Evolutionary conservation across 371 early-diverging fungal species (phyloP), one percentile per base, ranked within the genome.

Genomic region (Mucor irregularis): DNA sequence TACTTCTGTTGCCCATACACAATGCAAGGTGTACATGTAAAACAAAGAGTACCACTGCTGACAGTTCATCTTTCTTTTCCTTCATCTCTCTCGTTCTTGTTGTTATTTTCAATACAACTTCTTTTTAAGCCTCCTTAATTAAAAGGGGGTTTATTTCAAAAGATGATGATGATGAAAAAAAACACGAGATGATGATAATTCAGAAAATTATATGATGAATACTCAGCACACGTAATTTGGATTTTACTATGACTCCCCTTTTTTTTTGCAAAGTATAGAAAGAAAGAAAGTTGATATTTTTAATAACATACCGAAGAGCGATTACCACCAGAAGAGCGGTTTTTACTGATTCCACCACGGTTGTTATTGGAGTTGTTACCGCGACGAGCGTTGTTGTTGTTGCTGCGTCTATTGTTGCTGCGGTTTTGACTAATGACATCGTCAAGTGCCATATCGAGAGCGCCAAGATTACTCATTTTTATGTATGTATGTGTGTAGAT

Each of bases 401-500:
- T 64, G 44, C 30, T 54, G 28, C 40, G 31, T 14, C 48, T 53
- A 37, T 47, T 62, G 55, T 45, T 53, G 42, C 34, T 54, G 35
- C 66, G 66, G 54, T 62, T 73, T 55, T 71, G 69, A 24, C 69
- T 58, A 39, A 78, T 78, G 50, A 78, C 72, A 54, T 78, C 78
- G 54, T 78, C 78, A 70, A 78, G 78, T 45, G 78, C 74, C 78
- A 78, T 78, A 59, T 78, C 78, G 42, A 78, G 74, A 58, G 69
- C 72, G 31, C 68, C 66, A 47, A 58, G 56, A 35, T 62, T 66
- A 40, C 56, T 64, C 64, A 64, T 68, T 43, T 43, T 62, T 45
- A 17, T 28, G 11, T 2, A 17, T 19, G 25, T 21, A n/a, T n/a
- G n/a, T n/a, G n/a, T n/a, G n/a, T n/a, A n/a, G n/a, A n/a, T n/a